Base-by-base conservation (phyloP, 2,329 filamentous ascomycete genomes). In the Fusarium agapanthi region DNA sequence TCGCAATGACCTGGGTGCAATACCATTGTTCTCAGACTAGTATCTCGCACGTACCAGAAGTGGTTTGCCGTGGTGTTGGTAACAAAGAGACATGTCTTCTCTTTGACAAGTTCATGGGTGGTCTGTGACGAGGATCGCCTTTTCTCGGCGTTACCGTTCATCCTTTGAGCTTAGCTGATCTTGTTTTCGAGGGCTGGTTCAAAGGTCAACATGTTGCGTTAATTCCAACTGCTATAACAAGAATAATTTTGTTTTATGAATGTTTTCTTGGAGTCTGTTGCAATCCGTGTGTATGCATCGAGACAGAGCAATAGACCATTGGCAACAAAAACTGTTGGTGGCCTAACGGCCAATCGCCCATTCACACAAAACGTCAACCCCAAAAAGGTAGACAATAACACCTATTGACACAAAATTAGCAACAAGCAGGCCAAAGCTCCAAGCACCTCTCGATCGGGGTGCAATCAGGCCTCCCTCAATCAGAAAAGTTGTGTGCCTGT, bases 341-440 rank as follows among this genome's bases (percentile, higher is more conserved):
- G 15, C 20, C 20, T 22, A 7, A 11, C 24, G 4, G 30, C 3
- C 26, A 24, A 45, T 34, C 11, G 30, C 12, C n/a, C 45, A 45
- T 34, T 26, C 15, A 20, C 24, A 24, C 13, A 60, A 41, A 18
- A n/a, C 11, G 26, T 38, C 54, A 32, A 51, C 34, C 70, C 68
- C 26, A 37, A 75, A 65, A 18, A 14, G 61, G 65, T 54, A 38
- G 32, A 72, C 65, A 75, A 75, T 75, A 74, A 44, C 38, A 43
- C n/a, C 61, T 59, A 32, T 30, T 37, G 16, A 28, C 28, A 65
- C 48, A 61, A 63, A 74, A 56, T 72, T 74, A 74, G 72, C 43
- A 63, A 61, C 45, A 16, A 32, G 15, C 16, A 28, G 50, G 43
- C 22, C 43, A 40, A 47, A 53, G 37, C 35, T 68, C n/a, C 53